A percentile compares a stretch with the other conserved stretches of the same genome.
phyloP scores from a whole-genome alignment of 345 rosid genomes.

The Eutrema japonicum region DNA sequence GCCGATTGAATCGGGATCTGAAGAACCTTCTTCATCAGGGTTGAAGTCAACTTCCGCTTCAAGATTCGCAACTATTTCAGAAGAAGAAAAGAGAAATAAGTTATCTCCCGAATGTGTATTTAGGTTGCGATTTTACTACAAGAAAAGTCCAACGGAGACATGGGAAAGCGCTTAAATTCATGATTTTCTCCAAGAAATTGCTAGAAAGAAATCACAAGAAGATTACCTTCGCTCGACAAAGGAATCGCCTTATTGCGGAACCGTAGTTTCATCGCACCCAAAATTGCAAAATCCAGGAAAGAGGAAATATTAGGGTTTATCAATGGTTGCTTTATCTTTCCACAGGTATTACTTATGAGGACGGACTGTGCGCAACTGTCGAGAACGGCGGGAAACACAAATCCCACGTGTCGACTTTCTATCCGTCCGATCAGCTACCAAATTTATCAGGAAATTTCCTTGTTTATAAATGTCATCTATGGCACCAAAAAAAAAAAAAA shows the following conservation, averaged over 20 bases:
- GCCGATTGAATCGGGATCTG: conserved; percentile 18
- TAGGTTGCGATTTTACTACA: neutral
- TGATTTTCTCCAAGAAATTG: neutral
- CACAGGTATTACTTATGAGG: neutral
- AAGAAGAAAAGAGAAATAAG: neutral
- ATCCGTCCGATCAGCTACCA: conserved; percentile 11
- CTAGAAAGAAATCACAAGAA: conserved; percentile 1
- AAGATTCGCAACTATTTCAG: conserved; percentile 16
- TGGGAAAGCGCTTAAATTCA: neutral
- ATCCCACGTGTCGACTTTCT: neutral
- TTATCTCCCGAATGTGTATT: neutral
- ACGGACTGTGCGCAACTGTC: conserved; percentile 11
- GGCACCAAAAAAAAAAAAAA: too few relatives aligned
- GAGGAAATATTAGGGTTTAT: conserved; percentile 35
- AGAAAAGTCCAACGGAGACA: neutral
- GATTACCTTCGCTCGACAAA: conserved; percentile 36
- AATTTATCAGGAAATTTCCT: neutral
- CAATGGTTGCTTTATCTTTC: neutral
- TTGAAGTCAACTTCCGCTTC: conserved; percentile 8
- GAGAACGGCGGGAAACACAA: conserved; percentile 42
- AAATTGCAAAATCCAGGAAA: neutral
- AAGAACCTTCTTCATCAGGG: conserved; percentile 27
- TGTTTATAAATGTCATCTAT: neutral
- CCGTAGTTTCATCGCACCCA: conserved; percentile 35
- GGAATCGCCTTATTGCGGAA: conserved; percentile 16